Evolutionary conservation across 1,139 yeast genomes (phyloP).

Genomic region (Suhomyces wounanorum): DNA sequence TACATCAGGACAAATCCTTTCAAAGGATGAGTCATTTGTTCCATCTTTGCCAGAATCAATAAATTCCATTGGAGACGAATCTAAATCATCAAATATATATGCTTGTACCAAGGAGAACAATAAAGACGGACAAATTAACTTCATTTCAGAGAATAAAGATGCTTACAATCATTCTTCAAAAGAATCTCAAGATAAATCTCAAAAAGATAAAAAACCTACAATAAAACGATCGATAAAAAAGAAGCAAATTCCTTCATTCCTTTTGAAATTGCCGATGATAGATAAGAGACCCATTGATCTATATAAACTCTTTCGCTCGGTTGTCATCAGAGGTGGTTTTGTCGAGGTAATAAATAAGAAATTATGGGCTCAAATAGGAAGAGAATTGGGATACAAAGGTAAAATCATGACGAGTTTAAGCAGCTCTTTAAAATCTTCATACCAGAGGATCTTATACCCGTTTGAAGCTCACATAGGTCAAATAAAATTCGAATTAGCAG

Average conservation of each 20-base stretch:
- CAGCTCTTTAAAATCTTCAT: conserved; percentile 64
- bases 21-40: background rate
- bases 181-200: background rate
- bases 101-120: background rate
- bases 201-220: background rate
- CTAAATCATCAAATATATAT: background rate
- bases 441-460: conserved; percentile 40
- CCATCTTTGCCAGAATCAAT: background rate
- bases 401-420: conserved; percentile 70
- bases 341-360: conserved; percentile 54
- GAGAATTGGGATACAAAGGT: conserved; percentile 76
- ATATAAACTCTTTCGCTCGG: conserved; percentile 52
- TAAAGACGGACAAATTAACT: background rate
- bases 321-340: conserved; percentile 60
- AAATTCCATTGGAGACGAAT: background rate
- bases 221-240: conserved; percentile 5
- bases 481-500: conserved; percentile 15
- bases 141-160: background rate
- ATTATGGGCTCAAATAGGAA: conserved; percentile 67
- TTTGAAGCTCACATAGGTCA: conserved; percentile 30
- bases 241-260: conserved; percentile 13
- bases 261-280: conserved; percentile 48
- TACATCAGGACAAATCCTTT: background rate
- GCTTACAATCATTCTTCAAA: background rate
- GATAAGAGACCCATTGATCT: conserved; percentile 60